Conservation (phyloP, 1,139 yeast species). For the Pichia inconspicua region DNA sequence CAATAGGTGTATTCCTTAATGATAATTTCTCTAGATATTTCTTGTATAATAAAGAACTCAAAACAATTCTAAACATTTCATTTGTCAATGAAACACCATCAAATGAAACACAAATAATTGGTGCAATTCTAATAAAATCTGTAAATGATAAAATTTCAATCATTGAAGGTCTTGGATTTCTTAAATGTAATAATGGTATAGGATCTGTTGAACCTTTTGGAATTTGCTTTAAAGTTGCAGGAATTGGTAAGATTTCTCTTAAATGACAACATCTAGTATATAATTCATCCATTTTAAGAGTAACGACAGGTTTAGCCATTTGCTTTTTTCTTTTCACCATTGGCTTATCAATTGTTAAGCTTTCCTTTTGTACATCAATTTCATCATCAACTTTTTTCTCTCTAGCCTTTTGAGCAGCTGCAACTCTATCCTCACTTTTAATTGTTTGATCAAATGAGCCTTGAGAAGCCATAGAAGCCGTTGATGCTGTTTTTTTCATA, state of each 20-base stretch:
- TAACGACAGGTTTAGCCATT: constrained; percentile 45
- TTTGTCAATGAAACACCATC: constrained; percentile 62
- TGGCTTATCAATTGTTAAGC: constrained; percentile 42
- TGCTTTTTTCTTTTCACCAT: constrained; percentile 35
- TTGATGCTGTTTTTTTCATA: constrained; percentile 22
- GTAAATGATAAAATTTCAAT: constrained; percentile 68
- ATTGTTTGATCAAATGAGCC: constrained; percentile 23
- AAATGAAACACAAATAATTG: constrained; percentile 56
- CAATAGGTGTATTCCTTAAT: constrained; percentile 62
- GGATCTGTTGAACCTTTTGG: constrained; percentile 67
- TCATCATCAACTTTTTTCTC: constrained; percentile 13
- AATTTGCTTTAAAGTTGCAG: constrained; percentile 76
- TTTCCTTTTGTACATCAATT: constrained; percentile 15
- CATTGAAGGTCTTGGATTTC: constrained; percentile 69
- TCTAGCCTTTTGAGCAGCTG: constrained; percentile 26
- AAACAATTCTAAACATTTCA: constrained; percentile 56
- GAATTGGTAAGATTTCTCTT: constrained; percentile 86
- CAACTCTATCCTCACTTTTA: constrained; percentile 21
- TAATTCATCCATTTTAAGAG: constrained; percentile 48
- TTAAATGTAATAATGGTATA: constrained; percentile 51
- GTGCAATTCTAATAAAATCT: constrained; percentile 68
- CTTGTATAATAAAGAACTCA: constrained; percentile 55
- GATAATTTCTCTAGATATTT: constrained; percentile 58
- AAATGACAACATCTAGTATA: constrained; percentile 91
- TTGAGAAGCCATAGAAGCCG: constrained; percentile 13